Percentiles rank a stretch among this genome's conserved stretches.
These are phyloP conservation scores for Hymenoscyphus albidus DNA, from an alignment of 2,329 filamentous ascomycete genomes.

Conservation along the genomic window DNA sequence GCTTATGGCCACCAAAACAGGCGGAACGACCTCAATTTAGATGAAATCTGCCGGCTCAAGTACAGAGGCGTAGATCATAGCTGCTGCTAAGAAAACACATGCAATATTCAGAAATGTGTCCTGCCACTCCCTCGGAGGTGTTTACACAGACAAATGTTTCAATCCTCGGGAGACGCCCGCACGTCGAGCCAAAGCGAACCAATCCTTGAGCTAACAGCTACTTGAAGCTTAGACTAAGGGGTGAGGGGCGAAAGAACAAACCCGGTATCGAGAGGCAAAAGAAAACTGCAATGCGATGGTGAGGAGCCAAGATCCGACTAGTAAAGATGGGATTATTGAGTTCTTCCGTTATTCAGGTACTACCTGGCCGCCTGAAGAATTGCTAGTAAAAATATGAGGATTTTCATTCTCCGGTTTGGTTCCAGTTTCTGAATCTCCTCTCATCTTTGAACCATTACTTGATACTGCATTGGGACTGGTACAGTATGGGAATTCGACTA, in stretches of 20 bases:
- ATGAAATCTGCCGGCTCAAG: background rate
- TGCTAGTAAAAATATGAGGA: background rate
- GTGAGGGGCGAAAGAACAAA: background rate
- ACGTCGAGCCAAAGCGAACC: background rate
- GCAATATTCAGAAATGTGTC: background rate
- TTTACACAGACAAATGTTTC: slow-evolving; percentile 2
- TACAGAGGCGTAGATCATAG: background rate
- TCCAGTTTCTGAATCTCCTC: background rate
- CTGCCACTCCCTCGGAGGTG: background rate
- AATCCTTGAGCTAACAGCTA: background rate
- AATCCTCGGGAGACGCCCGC: background rate
- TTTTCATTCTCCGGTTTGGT: background rate
- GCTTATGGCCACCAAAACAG: background rate
- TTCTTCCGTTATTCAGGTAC: background rate
- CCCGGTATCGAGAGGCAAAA: background rate
- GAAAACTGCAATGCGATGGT: background rate
- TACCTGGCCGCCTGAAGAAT: background rate
- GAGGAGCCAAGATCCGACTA: background rate
- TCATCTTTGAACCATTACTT: background rate
- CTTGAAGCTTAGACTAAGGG: background rate
- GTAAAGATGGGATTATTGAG: background rate
- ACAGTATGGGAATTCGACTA: no score
- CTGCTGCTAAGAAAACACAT: background rate
- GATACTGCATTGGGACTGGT: background rate
- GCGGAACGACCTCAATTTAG: background rate